phyloP scores from a whole-genome alignment of 306 rosid species.

The Cucurbita maxima region DNA sequence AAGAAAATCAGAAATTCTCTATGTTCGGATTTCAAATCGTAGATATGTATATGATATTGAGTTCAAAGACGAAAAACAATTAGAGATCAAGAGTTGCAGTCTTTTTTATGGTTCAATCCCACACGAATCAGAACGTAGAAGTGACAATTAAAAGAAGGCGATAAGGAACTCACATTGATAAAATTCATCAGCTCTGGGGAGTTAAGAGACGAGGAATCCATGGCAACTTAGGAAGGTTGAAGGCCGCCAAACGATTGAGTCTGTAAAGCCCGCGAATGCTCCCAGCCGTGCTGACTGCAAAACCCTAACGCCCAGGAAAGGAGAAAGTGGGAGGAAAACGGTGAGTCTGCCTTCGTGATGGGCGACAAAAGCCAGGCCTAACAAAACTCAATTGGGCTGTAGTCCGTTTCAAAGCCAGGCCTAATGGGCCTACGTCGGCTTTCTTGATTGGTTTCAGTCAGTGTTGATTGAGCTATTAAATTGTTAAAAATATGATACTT shows the following conservation, averaged over 20 bases:
- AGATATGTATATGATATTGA: too few species aligned
- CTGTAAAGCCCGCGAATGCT: background rate
- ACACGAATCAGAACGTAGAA: background rate
- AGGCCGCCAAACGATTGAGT: background rate
- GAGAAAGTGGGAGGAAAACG: background rate
- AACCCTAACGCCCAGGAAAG: conserved; percentile 2
- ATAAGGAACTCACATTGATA: conserved; percentile 38
- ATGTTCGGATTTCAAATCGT: background rate
- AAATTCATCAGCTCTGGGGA: conserved; percentile 50
- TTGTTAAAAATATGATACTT: too few species aligned
- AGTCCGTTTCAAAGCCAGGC: background rate
- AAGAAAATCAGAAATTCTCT: background rate
- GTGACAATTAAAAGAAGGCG: background rate
- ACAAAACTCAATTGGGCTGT: background rate
- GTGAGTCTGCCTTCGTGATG: background rate
- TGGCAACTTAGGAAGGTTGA: conserved; percentile 9
- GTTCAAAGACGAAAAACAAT: background rate
- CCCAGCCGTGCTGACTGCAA: background rate
- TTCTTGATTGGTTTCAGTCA: too few species aligned
- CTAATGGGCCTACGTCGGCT: too few species aligned
- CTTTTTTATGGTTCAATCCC: background rate
- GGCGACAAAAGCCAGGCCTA: background rate
- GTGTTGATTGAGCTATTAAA: too few species aligned
- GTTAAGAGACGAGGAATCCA: conserved; percentile 60
- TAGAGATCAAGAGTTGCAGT: background rate